These are phyloP conservation scores for Aspergillus brunneoviolaceus DNA, from an alignment of 2,329 filamentous ascomycete genomes.

Conservation along the genomic window DNA sequence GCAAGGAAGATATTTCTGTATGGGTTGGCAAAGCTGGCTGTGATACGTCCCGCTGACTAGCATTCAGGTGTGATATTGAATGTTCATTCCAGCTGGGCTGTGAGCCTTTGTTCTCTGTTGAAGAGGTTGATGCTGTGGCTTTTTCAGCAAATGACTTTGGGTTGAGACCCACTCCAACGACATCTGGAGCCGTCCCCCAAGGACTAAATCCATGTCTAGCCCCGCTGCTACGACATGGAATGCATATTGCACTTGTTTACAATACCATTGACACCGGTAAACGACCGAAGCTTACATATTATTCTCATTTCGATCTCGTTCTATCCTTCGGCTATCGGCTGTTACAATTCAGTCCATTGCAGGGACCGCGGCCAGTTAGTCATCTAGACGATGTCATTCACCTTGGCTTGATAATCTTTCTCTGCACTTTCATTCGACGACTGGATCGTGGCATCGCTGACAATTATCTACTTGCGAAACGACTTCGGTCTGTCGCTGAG, in stretches of 20 bases:
- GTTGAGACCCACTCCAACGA: neutral
- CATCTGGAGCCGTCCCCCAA: neutral
- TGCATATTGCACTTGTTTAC: neutral
- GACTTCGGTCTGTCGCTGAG: neutral
- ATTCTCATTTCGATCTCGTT: neutral
- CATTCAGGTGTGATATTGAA: neutral
- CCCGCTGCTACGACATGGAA: neutral
- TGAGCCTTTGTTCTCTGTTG: neutral
- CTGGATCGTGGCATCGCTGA: neutral
- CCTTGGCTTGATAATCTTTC: neutral
- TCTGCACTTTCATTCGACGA: neutral
- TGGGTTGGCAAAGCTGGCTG: neutral
- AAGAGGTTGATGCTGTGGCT: neutral
- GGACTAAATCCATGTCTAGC: neutral
- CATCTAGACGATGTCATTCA: neutral
- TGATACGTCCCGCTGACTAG: neutral
- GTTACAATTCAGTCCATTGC: neutral
- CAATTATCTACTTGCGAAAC: neutral
- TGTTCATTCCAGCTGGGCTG: neutral
- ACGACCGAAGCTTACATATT: neutral
- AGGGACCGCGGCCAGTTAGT: neutral
- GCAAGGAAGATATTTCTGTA: neutral
- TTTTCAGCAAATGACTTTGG: too few relatives aligned
- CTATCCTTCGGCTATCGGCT: neutral
- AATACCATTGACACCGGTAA: neutral